Percentiles rank a stretch among this genome's conserved stretches.
Conservation (phyloP, 768 basidiomycete genomes). For the Phanerodontia chrysosporium region DNA sequence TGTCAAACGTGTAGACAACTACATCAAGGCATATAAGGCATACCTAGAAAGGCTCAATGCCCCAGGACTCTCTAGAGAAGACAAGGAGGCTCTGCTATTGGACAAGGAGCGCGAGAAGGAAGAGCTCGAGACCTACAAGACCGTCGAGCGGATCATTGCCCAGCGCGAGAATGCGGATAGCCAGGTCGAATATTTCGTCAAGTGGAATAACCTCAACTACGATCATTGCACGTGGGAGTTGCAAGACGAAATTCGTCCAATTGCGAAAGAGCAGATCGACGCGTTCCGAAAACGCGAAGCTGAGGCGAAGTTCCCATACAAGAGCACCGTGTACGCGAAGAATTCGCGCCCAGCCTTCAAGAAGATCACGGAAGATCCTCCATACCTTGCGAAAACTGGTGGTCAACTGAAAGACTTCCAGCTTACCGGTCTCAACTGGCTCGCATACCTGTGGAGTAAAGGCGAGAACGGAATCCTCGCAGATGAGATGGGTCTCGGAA, state of each 20-base stretch:
- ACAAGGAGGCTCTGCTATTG: slow-evolving; percentile 82
- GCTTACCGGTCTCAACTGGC: slow-evolving; percentile 96
- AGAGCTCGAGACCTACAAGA: slow-evolving; percentile 86
- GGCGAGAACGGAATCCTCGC: slow-evolving; percentile 96
- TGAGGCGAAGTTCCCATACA: slow-evolving; percentile 80
- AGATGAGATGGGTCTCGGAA: slow-evolving; percentile 99
- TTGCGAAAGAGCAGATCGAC: slow-evolving; percentile 74
- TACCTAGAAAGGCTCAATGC: slow-evolving; percentile 65
- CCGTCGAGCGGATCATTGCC: slow-evolving; percentile 85
- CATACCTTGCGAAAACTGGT: slow-evolving; percentile 73
- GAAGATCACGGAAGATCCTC: slow-evolving; percentile 84
- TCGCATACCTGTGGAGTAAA: slow-evolving; percentile 93
- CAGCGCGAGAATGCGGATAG: slow-evolving; percentile 60
- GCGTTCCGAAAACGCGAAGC: slow-evolving; percentile 74
- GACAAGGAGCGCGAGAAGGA: slow-evolving; percentile 91
- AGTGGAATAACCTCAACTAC: slow-evolving; percentile 93
- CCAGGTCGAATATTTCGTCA: slow-evolving; percentile 87
- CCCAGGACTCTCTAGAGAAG: slow-evolving; percentile 75
- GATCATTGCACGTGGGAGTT: slow-evolving; percentile 96
- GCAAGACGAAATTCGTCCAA: slow-evolving; percentile 71
- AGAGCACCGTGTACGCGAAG: slow-evolving; percentile 65
- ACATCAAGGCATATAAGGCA: slow-evolving; percentile 85
- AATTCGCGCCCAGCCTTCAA: slow-evolving; percentile 72
- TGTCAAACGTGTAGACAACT: slow-evolving; percentile 96
- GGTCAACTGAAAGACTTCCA: slow-evolving; percentile 96